Evolutionary conservation across 345 rosid species (phyloP).

Genomic region (Eucalyptus sp.): DNA sequence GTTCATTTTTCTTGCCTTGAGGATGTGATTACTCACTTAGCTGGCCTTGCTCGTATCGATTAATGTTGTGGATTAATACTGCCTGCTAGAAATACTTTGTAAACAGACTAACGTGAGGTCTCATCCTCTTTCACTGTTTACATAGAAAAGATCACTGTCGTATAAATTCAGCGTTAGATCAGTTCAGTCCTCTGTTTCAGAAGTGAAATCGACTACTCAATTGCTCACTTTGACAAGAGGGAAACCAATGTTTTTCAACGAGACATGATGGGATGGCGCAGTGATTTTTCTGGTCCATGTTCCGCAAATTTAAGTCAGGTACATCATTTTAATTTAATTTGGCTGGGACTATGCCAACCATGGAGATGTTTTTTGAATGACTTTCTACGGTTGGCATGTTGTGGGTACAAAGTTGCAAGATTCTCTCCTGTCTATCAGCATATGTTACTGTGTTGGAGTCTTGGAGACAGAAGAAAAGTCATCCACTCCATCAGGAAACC

Average conservation of each 20-base stretch:
- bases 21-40: slow-evolving; percentile 47
- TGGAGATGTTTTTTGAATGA: background rate
- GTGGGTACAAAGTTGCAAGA: background rate
- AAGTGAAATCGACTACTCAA: background rate
- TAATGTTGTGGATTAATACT: background rate
- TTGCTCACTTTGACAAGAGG: background rate
- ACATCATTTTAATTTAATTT: background rate
- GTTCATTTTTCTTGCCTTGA: slow-evolving; percentile 54
- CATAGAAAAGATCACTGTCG: background rate
- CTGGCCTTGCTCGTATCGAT: slow-evolving; percentile 21
- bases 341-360: background rate
- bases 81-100: background rate
- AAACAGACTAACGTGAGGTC: background rate
- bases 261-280: background rate
- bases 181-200: background rate
- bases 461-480: background rate
- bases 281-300: background rate
- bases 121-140: background rate
- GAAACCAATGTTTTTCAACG: background rate
- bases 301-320: background rate
- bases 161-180: background rate
- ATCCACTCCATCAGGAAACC: background rate
- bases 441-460: background rate
- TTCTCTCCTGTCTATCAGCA: background rate
- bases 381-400: background rate